Percentiles rank a stretch among this genome's conserved stretches.
phyloP scores from a whole-genome alignment of 2,329 filamentous ascomycete species.

The Alternaria sp. region DNA sequence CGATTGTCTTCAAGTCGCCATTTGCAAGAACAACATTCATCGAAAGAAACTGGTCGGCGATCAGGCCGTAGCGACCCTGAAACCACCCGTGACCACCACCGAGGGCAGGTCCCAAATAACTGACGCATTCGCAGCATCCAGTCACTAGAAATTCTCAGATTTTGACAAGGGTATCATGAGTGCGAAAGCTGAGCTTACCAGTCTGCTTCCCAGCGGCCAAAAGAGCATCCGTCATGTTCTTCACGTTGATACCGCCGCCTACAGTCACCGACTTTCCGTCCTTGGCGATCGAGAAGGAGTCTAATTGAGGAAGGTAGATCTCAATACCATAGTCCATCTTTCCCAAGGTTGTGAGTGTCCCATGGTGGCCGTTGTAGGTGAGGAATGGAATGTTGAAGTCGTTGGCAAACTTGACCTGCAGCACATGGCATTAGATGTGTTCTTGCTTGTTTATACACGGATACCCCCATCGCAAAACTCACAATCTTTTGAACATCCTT shows the following conservation, averaged over 20 bases:
- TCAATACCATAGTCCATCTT: slow-evolving; percentile 60
- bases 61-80: slow-evolving; percentile 62
- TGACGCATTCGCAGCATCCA: slow-evolving; percentile 60
- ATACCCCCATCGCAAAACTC: neutral
- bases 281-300: slow-evolving; percentile 52
- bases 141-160: too few species aligned
- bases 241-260: slow-evolving; percentile 58
- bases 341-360: slow-evolving; percentile 59
- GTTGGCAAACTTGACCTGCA: slow-evolving; percentile 60
- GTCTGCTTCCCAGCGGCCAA: slow-evolving; percentile 63
- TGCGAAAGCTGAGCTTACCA: slow-evolving; percentile 36
- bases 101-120: slow-evolving; percentile 59
- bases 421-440: too few species aligned
- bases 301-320: slow-evolving; percentile 59
- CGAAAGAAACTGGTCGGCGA: slow-evolving; percentile 63
- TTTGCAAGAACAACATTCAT: slow-evolving; percentile 62
- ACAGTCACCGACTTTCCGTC: slow-evolving; percentile 59
- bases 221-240: slow-evolving; percentile 57
- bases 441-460: fast-evolving
- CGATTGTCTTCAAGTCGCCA: slow-evolving; percentile 54
- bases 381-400: slow-evolving; percentile 60
- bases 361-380: slow-evolving; percentile 62
- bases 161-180: too few species aligned
- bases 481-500: slow-evolving; percentile 33
- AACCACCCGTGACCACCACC: slow-evolving; percentile 67